phyloP scores from a whole-genome alignment of 1,284 basidiomycete genomes.

The Athelia sp. region DNA sequence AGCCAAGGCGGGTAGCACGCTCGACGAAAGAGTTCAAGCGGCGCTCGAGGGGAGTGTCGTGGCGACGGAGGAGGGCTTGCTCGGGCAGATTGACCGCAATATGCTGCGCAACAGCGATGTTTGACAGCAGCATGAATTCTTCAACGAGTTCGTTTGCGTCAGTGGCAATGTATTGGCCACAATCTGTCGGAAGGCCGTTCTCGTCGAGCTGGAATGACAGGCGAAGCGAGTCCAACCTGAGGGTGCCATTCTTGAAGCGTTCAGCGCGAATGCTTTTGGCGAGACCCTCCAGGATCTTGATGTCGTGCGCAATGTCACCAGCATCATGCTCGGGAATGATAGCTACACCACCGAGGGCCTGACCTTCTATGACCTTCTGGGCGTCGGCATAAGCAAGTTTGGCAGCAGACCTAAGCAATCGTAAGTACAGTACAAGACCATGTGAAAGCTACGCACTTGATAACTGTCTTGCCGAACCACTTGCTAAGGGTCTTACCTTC shows the following conservation, averaged over 20 bases:
- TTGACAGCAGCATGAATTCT: conserved; percentile 96
- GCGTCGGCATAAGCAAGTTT: conserved; percentile 84
- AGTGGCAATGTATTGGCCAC: conserved; percentile 54
- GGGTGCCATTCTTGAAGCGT: conserved; percentile 80
- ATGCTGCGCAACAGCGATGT: conserved; percentile 87
- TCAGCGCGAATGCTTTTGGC: conserved; percentile 71
- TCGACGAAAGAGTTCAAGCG: conserved; percentile 79
- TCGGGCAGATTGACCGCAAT: conserved; percentile 93
- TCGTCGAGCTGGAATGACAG: conserved; percentile 83
- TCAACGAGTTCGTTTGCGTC: conserved; percentile 85
- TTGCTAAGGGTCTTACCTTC: conserved; percentile 83
- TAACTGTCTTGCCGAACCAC: conserved; percentile 91
- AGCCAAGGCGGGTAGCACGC: conserved; percentile 80
- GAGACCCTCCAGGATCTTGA: conserved; percentile 65
- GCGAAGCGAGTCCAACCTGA: conserved; percentile 69
- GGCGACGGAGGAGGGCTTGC: conserved; percentile 90
- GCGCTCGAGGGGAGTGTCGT: conserved; percentile 90
- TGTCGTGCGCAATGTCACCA: conserved; percentile 69
- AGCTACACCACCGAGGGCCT: conserved; percentile 46
- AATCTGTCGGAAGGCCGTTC: conserved; percentile 80
- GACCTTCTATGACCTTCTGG: conserved; percentile 79
- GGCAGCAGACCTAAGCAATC: conserved; percentile 65
- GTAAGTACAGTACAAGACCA: neutral
- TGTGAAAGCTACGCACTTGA: conserved; percentile 55
- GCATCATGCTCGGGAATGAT: conserved; percentile 55